phyloP scores from a whole-genome alignment of 1,139 yeast genomes.

The Lodderomyces oxycetoniae region DNA sequence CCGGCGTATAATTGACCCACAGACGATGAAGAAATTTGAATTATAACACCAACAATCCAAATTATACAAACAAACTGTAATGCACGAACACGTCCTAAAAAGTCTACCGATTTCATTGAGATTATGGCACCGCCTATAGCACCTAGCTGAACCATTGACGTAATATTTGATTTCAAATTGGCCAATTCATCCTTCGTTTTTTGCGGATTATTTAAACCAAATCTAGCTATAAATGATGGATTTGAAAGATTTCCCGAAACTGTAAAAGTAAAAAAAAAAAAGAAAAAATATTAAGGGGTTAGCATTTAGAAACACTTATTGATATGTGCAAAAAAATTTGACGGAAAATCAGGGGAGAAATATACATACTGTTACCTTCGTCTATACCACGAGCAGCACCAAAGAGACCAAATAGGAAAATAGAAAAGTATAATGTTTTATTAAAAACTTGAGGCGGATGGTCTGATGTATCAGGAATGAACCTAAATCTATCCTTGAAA shows the following conservation, averaged over 20 bases:
- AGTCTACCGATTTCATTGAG: slow-evolving; percentile 45
- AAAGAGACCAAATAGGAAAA: slow-evolving; percentile 51
- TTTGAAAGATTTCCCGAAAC: slow-evolving; percentile 15
- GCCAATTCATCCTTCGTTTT: slow-evolving; percentile 38
- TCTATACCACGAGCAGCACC: slow-evolving; percentile 62
- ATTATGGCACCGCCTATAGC: slow-evolving; percentile 53
- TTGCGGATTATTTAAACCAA: slow-evolving; percentile 42
- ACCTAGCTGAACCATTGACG: slow-evolving; percentile 61
- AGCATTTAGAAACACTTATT: too few relatives aligned
- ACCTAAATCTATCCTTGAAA: slow-evolving; percentile 4
- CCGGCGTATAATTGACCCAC: slow-evolving; percentile 54
- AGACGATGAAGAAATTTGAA: slow-evolving; percentile 41
- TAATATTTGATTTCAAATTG: slow-evolving; percentile 49
- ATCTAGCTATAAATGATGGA: slow-evolving; percentile 35
- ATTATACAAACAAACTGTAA: slow-evolving; percentile 40
- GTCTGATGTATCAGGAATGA: slow-evolving; percentile 14
- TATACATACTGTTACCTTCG: slow-evolving; percentile 36
- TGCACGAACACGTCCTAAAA: slow-evolving; percentile 51
- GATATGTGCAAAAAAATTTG: not conserved
- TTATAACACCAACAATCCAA: slow-evolving; percentile 46
- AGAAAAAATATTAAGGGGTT: too few relatives aligned
- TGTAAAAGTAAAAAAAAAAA: too few relatives aligned
- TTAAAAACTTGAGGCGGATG: slow-evolving; percentile 51
- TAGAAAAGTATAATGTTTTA: slow-evolving; percentile 41
- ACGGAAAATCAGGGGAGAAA: not conserved